These are phyloP conservation scores for Pseudopithomyces chartarum DNA, from an alignment of 2,329 filamentous ascomycete species.

Conservation along the genomic window DNA sequence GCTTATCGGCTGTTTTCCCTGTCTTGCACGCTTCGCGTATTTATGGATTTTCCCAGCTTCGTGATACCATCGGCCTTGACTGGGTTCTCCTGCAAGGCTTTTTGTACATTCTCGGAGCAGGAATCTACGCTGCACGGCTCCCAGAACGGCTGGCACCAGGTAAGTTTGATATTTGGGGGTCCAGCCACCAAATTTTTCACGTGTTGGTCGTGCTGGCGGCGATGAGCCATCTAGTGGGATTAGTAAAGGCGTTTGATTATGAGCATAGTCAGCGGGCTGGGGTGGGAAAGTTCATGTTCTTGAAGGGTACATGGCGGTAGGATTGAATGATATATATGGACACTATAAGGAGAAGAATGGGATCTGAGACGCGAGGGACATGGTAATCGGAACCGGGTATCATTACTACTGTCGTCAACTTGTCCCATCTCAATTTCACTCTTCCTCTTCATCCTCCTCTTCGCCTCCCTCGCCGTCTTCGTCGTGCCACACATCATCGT, in stretches of 20 bases:
- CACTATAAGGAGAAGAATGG: not conserved
- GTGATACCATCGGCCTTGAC: constrained; percentile 75
- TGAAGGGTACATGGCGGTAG: constrained; percentile 17
- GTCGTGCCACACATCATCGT: constrained; percentile 58
- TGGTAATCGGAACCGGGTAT: constrained; percentile 36
- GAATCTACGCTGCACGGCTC: constrained; percentile 82
- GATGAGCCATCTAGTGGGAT: constrained; percentile 76
- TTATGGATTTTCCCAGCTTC: constrained; percentile 70
- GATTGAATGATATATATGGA: not conserved
- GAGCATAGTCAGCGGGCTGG: constrained; percentile 62
- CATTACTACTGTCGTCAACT: constrained; percentile 22
- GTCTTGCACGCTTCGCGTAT: constrained; percentile 74
- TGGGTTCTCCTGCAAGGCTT: constrained; percentile 81
- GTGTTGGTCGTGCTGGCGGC: constrained; percentile 84
- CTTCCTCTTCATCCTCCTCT: constrained; percentile 53
- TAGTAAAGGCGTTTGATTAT: constrained; percentile 85
- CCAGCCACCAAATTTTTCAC: constrained; percentile 96
- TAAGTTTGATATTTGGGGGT: constrained; percentile 86
- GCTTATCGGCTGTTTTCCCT: constrained; percentile 81
- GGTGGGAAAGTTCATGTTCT: constrained; percentile 15
- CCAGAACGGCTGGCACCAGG: constrained; percentile 82
- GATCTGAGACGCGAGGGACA: not conserved
- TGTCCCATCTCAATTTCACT: constrained; percentile 49
- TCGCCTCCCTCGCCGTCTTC: constrained; percentile 57
- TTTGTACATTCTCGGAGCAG: constrained; percentile 84